Evolutionary conservation across 23 red algal species (phyloP).

Genomic region (Agarophyton chilense): DNA sequence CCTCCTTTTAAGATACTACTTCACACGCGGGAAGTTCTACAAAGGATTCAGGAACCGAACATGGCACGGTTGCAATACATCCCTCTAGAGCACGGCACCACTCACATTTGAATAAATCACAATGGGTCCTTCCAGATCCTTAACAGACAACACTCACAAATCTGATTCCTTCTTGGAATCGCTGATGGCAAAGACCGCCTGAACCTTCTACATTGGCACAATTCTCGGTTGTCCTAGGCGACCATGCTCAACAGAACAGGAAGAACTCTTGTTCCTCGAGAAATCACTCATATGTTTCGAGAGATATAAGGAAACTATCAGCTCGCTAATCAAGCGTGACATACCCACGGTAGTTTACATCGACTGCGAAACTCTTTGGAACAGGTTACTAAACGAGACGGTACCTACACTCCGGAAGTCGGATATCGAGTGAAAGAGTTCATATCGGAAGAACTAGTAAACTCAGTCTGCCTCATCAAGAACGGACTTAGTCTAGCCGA

Average conservation of each 20-base stretch:
- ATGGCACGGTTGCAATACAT: not conserved
- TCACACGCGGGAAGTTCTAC: not conserved
- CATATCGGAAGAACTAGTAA: not conserved
- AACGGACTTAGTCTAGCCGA: not conserved
- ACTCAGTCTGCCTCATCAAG: not conserved
- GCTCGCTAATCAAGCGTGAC: not conserved
- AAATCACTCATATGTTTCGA: not conserved
- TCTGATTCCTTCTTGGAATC: conserved; percentile 3
- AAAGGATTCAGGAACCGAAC: not conserved
- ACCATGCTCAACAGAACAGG: not conserved
- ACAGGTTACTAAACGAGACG: not conserved
- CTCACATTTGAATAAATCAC: conserved; percentile 7
- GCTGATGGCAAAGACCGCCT: not conserved
- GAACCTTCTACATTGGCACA: conserved; percentile 21
- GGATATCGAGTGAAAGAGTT: not conserved
- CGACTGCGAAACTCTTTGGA: conserved; percentile 12
- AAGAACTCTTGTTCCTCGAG: conserved; percentile 4
- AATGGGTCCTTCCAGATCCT: conserved; percentile 34
- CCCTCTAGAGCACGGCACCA: not conserved
- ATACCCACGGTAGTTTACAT: not conserved
- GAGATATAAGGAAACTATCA: not conserved
- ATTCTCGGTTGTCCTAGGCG: not conserved
- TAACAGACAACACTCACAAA: not conserved
- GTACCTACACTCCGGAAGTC: too few relatives aligned
- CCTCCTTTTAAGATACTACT: not conserved